phyloP scores from a whole-genome alignment of 352 stramenopile genomes.

The Phytopythium aichiense region DNA sequence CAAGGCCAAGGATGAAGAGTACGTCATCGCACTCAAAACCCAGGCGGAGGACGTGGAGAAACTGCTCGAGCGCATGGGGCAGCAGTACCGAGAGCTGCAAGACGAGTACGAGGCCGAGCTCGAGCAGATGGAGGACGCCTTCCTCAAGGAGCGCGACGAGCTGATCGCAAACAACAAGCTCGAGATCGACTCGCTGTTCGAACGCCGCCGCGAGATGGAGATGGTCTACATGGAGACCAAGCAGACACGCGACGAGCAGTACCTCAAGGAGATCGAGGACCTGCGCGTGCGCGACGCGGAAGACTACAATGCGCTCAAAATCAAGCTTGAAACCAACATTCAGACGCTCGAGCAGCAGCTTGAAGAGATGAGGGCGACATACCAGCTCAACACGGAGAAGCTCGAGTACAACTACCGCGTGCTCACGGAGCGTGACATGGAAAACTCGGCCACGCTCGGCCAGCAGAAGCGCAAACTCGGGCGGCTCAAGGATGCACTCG shows the following conservation, averaged over 20 bases:
- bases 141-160: constrained; percentile 89
- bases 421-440: constrained; percentile 92
- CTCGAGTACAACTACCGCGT: constrained; percentile 97
- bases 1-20: constrained; percentile 94
- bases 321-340: constrained; percentile 96
- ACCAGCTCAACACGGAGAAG: constrained; percentile 96
- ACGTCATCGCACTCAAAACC: constrained; percentile 89
- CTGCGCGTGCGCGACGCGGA: constrained; percentile 89
- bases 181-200: constrained; percentile 92
- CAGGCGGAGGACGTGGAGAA: constrained; percentile 90
- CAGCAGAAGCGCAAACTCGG: constrained; percentile 93
- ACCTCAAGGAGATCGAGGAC: constrained; percentile 90
- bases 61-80: constrained; percentile 85
- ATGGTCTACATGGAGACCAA: constrained; percentile 92
- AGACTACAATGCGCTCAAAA: constrained; percentile 95
- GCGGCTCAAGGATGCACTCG: constrained; percentile 91
- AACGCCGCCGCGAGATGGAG: constrained; percentile 91
- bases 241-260: constrained; percentile 86
- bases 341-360: constrained; percentile 95
- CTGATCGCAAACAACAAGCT: constrained; percentile 86
- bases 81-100: constrained; percentile 92
- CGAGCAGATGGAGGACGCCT: constrained; percentile 92
- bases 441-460: constrained; percentile 91
- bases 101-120: constrained; percentile 93
- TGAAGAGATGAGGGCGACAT: constrained; percentile 94